Evolutionary conservation across 2,329 filamentous ascomycete genomes (phyloP).

Genomic region (Huntiella moniliformis): DNA sequence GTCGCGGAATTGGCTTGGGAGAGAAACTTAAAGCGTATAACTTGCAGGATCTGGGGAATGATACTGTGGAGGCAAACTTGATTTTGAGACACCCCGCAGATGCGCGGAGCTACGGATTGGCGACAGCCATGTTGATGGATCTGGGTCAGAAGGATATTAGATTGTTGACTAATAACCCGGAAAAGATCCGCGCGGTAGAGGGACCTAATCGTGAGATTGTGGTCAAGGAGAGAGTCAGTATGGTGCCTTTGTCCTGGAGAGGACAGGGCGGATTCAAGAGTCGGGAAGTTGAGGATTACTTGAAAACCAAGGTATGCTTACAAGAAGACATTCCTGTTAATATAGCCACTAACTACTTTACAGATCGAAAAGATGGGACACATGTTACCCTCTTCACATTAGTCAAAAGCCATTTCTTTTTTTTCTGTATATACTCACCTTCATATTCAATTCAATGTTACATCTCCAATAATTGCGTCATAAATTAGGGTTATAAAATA

Average conservation of each 20-base stretch:
- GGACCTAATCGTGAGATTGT: conserved; percentile 74
- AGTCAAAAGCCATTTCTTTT: too few species aligned
- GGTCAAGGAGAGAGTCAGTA: conserved; percentile 77
- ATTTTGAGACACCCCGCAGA: conserved; percentile 83
- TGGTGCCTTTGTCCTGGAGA: conserved; percentile 90
- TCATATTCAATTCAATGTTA: too few species aligned
- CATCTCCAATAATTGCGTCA: too few species aligned
- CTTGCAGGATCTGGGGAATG: conserved; percentile 86
- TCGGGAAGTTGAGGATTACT: conserved; percentile 78
- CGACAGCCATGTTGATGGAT: conserved; percentile 83
- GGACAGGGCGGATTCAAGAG: conserved; percentile 68
- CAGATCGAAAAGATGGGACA: conserved; percentile 82
- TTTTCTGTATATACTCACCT: too few species aligned
- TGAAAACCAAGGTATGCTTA: conserved; percentile 65
- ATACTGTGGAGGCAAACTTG: conserved; percentile 92
- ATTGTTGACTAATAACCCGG: conserved; percentile 88
- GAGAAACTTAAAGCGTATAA: conserved; percentile 98
- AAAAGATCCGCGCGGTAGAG: conserved; percentile 89
- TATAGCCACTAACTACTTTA: conserved; percentile 10
- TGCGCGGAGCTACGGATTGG: conserved; percentile 85
- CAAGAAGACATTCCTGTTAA: neutral
- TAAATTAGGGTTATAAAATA: too few species aligned
- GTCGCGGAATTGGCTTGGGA: conserved; percentile 79
- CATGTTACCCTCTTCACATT: conserved; percentile 33
- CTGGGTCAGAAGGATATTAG: conserved; percentile 62